Conservation (phyloP, 1,284 basidiomycete genomes). For the Boletellus deceptivus region DNA sequence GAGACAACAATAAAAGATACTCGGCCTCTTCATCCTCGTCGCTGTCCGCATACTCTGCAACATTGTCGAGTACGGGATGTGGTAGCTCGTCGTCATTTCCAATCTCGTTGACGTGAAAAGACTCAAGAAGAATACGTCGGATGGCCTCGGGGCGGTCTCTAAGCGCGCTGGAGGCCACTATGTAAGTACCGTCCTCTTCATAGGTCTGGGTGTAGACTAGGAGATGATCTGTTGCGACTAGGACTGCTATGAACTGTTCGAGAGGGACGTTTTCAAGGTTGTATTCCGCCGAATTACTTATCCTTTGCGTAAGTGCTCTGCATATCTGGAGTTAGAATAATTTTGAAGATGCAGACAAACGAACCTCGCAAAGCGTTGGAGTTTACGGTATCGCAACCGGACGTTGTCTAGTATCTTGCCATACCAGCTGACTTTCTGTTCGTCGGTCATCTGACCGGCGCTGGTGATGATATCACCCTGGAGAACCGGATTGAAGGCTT, state of each 20-base stretch:
- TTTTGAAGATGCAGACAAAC: slow-evolving; percentile 15
- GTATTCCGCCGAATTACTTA: slow-evolving; percentile 97
- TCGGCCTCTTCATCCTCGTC: slow-evolving; percentile 55
- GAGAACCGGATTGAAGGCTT: slow-evolving; percentile 21
- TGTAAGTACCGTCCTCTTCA: slow-evolving; percentile 92
- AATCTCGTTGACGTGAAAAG: slow-evolving; percentile 74
- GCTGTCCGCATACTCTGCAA: slow-evolving; percentile 47
- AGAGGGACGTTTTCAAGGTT: slow-evolving; percentile 79
- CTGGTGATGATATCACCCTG: slow-evolving; percentile 30
- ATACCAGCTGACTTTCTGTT: slow-evolving; percentile 88
- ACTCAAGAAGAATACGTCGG: slow-evolving; percentile 78
- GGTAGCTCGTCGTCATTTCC: slow-evolving; percentile 50
- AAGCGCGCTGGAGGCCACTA: slow-evolving; percentile 84
- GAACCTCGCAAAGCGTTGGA: slow-evolving; percentile 90
- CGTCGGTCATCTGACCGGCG: slow-evolving; percentile 62
- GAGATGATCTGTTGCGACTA: slow-evolving; percentile 90
- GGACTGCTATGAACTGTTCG: slow-evolving; percentile 75
- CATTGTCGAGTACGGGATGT: slow-evolving; percentile 45
- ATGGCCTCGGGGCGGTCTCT: slow-evolving; percentile 83
- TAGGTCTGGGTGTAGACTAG: slow-evolving; percentile 90
- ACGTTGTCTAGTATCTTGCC: slow-evolving; percentile 93
- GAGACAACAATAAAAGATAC: slow-evolving; percentile 88
- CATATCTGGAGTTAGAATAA: slow-evolving; percentile 9
- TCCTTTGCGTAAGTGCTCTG: slow-evolving; percentile 80
- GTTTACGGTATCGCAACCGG: slow-evolving; percentile 87